Conservation (phyloP, 805 yeast species). For the Saccharomycopsis amapae region DNA sequence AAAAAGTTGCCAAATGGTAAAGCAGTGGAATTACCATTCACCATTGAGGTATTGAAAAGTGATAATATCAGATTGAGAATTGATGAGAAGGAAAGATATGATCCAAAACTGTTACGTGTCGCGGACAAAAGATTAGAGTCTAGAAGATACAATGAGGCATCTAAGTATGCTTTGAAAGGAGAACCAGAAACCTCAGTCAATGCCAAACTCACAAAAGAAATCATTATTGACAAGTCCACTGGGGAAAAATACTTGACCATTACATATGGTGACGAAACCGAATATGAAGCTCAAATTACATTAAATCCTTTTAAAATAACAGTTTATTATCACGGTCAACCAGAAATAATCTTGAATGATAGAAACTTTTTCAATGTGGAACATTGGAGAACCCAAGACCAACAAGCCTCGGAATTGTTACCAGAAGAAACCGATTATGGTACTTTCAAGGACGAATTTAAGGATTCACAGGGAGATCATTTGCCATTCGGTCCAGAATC, state of each 20-base stretch:
- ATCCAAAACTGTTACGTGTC: constrained; percentile 23
- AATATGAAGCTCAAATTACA: constrained; percentile 38
- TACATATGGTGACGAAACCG: constrained; percentile 33
- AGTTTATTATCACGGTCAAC: constrained; percentile 38
- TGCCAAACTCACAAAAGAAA: constrained; percentile 24
- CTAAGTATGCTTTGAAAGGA: constrained; percentile 47
- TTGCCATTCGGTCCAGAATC: constrained; percentile 86
- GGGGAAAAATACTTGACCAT: constrained; percentile 22
- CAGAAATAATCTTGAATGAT: constrained; percentile 58
- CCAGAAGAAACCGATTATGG: constrained; percentile 60
- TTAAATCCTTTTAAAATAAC: constrained; percentile 45
- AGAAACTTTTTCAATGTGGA: constrained; percentile 71
- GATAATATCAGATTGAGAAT: constrained; percentile 54
- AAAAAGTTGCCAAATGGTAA: constrained; percentile 39
- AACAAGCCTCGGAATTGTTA: constrained; percentile 35
- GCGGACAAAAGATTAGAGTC: constrained; percentile 30
- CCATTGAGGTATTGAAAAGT: constrained; percentile 47
- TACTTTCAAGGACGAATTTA: constrained; percentile 64
- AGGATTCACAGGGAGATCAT: constrained; percentile 57
- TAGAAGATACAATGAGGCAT: constrained; percentile 54
- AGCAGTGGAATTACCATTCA: constrained; percentile 45
- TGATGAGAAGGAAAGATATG: constrained; percentile 51
- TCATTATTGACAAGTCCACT: constrained; percentile 11
- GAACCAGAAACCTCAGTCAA: constrained; percentile 26
- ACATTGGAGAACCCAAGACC: constrained; percentile 53